Evolutionary conservation across 2,329 filamentous ascomycete genomes (phyloP), one percentile per base, ranked within the genome.

Genomic region (Talaromyces sp.): DNA sequence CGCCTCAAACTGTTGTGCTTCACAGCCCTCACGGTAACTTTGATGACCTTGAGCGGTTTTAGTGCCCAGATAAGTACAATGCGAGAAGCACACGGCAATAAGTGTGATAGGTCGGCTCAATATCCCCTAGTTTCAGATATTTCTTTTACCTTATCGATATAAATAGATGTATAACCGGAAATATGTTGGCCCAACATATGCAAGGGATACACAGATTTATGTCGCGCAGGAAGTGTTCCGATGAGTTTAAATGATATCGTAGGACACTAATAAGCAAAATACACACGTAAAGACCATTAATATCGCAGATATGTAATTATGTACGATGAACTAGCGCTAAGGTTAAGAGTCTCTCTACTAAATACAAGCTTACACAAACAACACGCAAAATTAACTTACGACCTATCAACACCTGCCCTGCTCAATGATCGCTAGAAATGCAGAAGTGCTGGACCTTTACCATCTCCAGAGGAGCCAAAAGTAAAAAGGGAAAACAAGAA

Each of bases 401-500:
- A 21, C 49, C 27, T 52, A 29, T 52, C 24, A 52, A 52, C 24
- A 52, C 49, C 49, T 52, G 27, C 26, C 27, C 49, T 14, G 19
- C 19, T 26, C 19, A 26, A 50, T 50, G 43, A 19, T 50, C 43
- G 43, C 43, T 50, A 50, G 19, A 50, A 24, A 26, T 26, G 24
- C 19, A 50, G 19, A 26, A 50, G 43, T 50, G 24, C 24, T n/a
- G 21, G 38, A 29, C 41, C 11, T 27, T 70, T 70, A 90, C 64
- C 87, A 87, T 68, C 81, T 81, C 76, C 83, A 85, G 60, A 87
- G 80, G 66, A 93, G 75, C 76, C 86, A 90, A 31, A 80, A 79
- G 80, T 89, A 95, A 71, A 86, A 86, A 14, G 78, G 65, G 51
- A 87, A 72, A 21, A 84, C 85, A 72, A 89, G 82, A 80, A 83